Conservation (phyloP, 768 basidiomycete genomes). For the Pleurotus sapidus region DNA sequence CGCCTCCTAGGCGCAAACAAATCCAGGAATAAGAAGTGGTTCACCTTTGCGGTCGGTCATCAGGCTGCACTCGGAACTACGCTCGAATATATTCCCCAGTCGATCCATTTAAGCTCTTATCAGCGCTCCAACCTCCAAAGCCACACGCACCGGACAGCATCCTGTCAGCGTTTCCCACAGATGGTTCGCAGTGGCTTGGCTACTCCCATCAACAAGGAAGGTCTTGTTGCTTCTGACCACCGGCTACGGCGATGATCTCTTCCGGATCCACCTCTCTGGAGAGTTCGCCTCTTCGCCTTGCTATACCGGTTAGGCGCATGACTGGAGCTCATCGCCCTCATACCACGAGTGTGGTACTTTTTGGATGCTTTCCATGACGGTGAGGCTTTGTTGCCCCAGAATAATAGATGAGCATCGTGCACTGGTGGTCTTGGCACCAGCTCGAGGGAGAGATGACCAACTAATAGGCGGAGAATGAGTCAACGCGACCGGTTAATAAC, state of each 20-base stretch:
- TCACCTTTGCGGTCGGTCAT: no score
- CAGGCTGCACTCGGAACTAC: no score
- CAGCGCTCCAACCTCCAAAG: no score
- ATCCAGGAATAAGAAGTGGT: no score
- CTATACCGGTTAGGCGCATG: neutral
- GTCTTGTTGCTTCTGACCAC: neutral
- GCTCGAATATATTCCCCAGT: no score
- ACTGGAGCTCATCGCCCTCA: neutral
- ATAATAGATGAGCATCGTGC: neutral
- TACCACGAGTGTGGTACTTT: neutral
- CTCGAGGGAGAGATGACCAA: neutral
- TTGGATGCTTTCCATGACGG: neutral
- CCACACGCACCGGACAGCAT: no score
- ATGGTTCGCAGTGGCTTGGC: no score
- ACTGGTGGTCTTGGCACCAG: neutral
- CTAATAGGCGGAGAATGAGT: neutral
- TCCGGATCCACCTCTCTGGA: neutral
- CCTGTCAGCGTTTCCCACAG: no score
- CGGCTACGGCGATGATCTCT: neutral
- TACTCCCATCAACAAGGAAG: no score
- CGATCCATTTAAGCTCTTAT: no score
- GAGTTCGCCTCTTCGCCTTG: neutral
- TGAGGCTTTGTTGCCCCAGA: neutral
- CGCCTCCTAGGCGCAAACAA: no score
- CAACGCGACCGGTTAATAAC: neutral